These are phyloP conservation scores for Yamadazyma atmosphaerica DNA, from an alignment of 1,139 yeast genomes.

Conservation along the genomic window DNA sequence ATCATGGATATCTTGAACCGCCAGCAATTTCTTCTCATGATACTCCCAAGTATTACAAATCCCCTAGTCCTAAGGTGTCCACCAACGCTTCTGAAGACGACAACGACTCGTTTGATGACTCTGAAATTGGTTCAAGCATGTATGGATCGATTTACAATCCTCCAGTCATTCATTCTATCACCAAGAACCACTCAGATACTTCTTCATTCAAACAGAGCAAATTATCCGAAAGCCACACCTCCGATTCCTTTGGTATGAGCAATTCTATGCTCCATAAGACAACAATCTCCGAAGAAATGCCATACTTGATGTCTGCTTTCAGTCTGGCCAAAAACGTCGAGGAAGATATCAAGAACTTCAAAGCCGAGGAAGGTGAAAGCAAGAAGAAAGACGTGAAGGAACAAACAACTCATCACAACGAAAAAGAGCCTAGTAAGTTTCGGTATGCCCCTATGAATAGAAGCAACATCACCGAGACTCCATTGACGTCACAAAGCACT, in stretches of 20 bases:
- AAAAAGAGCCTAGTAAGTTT: background rate
- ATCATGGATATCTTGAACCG: slow-evolving; percentile 1
- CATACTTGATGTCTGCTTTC: slow-evolving; percentile 58
- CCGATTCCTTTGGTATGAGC: slow-evolving; percentile 29
- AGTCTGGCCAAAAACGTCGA: slow-evolving; percentile 52
- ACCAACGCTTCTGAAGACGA: slow-evolving; percentile 15
- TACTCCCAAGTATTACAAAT: slow-evolving; percentile 3
- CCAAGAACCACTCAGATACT: slow-evolving; percentile 20
- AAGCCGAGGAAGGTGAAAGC: slow-evolving; percentile 21
- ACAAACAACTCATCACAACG: background rate
- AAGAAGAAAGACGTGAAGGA: slow-evolving; percentile 5
- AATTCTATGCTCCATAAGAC: slow-evolving; percentile 40
- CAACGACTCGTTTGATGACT: slow-evolving; percentile 24
- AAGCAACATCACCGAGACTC: slow-evolving; percentile 30
- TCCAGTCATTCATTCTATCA: slow-evolving; percentile 46
- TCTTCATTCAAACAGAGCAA: slow-evolving; percentile 6
- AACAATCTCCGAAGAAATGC: slow-evolving; percentile 54
- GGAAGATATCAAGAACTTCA: slow-evolving; percentile 46
- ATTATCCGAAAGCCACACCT: slow-evolving; percentile 14
- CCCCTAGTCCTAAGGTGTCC: background rate
- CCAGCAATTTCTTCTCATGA: slow-evolving; percentile 5
- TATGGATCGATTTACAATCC: slow-evolving; percentile 32
- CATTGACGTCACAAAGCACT: slow-evolving; percentile 38
- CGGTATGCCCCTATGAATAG: slow-evolving; percentile 24
- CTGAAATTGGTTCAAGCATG: slow-evolving; percentile 30